Conservation (phyloP, 2,329 filamentous ascomycete genomes). For the Apiospora hydei region DNA sequence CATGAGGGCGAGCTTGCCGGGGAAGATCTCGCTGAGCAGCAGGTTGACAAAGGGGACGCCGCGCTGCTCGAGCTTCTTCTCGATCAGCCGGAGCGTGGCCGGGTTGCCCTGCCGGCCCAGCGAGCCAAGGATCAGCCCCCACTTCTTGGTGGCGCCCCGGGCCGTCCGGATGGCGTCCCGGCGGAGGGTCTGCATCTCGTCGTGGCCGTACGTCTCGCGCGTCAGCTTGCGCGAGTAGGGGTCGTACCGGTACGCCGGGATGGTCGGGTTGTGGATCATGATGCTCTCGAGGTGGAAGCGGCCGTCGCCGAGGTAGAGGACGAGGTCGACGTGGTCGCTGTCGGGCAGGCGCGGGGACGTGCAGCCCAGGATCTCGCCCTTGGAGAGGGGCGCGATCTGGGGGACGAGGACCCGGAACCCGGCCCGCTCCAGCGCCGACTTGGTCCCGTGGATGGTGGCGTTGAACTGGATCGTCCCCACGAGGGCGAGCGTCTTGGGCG, state of each 20-base stretch:
- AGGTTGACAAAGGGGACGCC: constrained; percentile 86
- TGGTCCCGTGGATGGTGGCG: constrained; percentile 89
- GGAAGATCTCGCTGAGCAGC: constrained; percentile 93
- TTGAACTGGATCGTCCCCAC: constrained; percentile 99
- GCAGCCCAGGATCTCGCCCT: constrained; percentile 96
- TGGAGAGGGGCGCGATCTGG: constrained; percentile 90
- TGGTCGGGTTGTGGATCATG: constrained; percentile 95
- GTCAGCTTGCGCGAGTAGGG: constrained; percentile 93
- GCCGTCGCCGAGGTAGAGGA: constrained; percentile 50
- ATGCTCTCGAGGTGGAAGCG: constrained; percentile 85
- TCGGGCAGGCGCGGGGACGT: constrained; percentile 79
- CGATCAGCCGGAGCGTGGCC: constrained; percentile 87
- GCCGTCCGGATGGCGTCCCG: constrained; percentile 79
- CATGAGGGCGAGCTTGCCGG: constrained; percentile 94
- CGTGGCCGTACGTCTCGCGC: constrained; percentile 89
- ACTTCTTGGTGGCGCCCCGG: constrained; percentile 75
- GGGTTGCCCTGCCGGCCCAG: constrained; percentile 95
- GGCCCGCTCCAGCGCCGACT: constrained; percentile 77
- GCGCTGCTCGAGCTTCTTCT: constrained; percentile 73
- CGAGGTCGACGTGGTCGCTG: constrained; percentile 64
- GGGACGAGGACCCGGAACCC: constrained; percentile 89
- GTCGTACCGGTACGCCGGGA: constrained; percentile 95
- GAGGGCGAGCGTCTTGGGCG: constrained; percentile 86
- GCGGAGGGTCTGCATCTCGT: constrained; percentile 85
- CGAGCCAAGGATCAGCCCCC: constrained; percentile 93